Evolutionary conservation across 164 flowering plant genomes (phyloP), one percentile per base, ranked within the genome.

Genomic region (Berberis thunbergii): DNA sequence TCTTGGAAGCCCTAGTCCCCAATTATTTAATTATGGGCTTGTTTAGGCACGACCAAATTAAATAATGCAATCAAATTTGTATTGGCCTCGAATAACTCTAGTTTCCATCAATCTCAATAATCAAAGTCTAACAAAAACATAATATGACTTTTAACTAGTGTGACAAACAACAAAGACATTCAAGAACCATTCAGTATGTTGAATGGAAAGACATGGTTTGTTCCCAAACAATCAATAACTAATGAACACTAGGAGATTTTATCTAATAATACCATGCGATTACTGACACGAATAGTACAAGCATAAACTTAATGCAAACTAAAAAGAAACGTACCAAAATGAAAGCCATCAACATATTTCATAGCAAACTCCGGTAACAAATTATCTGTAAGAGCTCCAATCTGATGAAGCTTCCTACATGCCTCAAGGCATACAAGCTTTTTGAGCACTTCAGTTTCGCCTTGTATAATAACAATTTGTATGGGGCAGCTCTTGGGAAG

Each of bases 401-500:
- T 60, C 60, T 74, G n/a, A 71, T 89, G 96, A 56, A 92, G 90
- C 69, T 78, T 54, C 69, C 75, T 84, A 75, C 97, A 89, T 58
- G 96, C 96, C 76, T 88, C 87, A 64, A 92, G 81, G 69, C 90
- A 89, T 4, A 84, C 94, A 59, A 75, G 61, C 67, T 81, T 77
- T 76, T 86, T 89, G 68, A 83, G 71, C 54, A 49, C 60, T 65
- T 78, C 79, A 9, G 3, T 10, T 43, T 77, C 70, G 26, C 88
- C 88, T 43, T 72, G 60, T 6, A 75, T 86, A 59, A 41, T 12
- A 73, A 92, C 69, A 44, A 74, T 57, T 59, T 57, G 81, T 58
- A 92, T n/a, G 39, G 90, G 97, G 69, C 82, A 88, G 71, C 84
- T 86, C 62, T 75, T 84, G 2, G 98, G 98, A 69, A 89, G 86